Evolutionary conservation across 1,284 basidiomycete genomes (phyloP).

Genomic region (Mycosarcoma maydis): DNA sequence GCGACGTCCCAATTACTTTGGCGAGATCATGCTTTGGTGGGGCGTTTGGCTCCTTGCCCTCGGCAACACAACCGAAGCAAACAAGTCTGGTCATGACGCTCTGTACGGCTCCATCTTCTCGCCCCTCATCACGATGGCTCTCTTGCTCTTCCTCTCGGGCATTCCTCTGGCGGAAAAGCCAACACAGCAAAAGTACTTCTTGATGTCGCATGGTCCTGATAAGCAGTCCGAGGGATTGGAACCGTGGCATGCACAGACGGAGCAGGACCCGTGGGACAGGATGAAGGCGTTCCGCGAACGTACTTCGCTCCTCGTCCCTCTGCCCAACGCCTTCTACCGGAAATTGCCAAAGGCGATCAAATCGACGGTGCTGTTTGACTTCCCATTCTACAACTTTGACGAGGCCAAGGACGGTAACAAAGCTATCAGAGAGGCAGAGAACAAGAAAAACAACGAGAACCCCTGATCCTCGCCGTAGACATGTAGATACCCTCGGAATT

Average conservation of each 20-base stretch:
- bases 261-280: slow-evolving; percentile 57
- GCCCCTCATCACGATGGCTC: slow-evolving; percentile 60
- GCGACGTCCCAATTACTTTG: slow-evolving; percentile 78
- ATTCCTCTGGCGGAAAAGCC: slow-evolving; percentile 79
- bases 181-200: slow-evolving; percentile 75
- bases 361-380: slow-evolving; percentile 73
- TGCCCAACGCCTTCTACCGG: slow-evolving; percentile 74
- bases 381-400: slow-evolving; percentile 60
- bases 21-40: slow-evolving; percentile 72
- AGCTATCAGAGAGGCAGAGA: slow-evolving; percentile 49
- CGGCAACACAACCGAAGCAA: slow-evolving; percentile 28
- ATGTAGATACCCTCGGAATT: slow-evolving; percentile 9
- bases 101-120: slow-evolving; percentile 58
- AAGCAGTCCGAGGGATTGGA: slow-evolving; percentile 35
- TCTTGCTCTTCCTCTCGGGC: slow-evolving; percentile 72
- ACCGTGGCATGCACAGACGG: slow-evolving; percentile 46
- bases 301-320: slow-evolving; percentile 76
- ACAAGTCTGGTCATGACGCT: slow-evolving; percentile 31
- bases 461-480: slow-evolving; percentile 8
- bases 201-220: slow-evolving; percentile 69
- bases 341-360: slow-evolving; percentile 73
- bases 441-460: slow-evolving; percentile 40
- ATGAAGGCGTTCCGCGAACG: slow-evolving; percentile 62
- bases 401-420: slow-evolving; percentile 55
- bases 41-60: slow-evolving; percentile 53